A percentile compares a stretch with the other conserved stretches of the same genome.
Evolutionary conservation across 345 rosid genomes (phyloP).

Genomic region (Lepidium sativum): DNA sequence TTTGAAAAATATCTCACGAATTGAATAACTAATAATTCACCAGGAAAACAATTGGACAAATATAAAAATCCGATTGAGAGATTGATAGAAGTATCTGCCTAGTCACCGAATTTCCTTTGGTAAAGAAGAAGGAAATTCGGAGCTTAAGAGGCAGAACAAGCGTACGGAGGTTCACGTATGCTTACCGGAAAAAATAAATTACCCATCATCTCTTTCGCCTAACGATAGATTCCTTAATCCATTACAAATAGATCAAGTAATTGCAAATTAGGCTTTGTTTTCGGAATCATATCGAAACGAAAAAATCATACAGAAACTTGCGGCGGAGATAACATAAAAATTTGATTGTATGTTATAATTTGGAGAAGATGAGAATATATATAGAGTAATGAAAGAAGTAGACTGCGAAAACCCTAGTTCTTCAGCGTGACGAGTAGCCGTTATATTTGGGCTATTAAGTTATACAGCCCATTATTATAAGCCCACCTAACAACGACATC

Average conservation of each 20-base stretch:
- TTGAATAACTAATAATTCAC: no score
- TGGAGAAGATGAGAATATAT: background rate
- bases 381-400: background rate
- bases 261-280: conserved; percentile 4
- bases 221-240: conserved; percentile 17
- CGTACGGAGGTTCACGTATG: background rate
- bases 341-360: background rate
- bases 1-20: background rate
- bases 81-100: conserved; percentile 4
- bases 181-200: background rate
- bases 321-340: background rate
- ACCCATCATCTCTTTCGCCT: conserved; percentile 21
- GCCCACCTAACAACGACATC: background rate
- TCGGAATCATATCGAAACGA: background rate
- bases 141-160: background rate
- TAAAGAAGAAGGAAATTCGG: background rate
- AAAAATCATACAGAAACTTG: background rate
- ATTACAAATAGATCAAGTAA: background rate
- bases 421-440: background rate
- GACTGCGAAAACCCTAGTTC: conserved; percentile 3
- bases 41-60: no score
- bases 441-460: background rate
- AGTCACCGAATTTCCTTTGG: background rate
- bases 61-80: background rate
- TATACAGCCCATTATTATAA: background rate